Evolutionary conservation across 805 yeast genomes (phyloP).

Genomic region (Spathaspora boniae): DNA sequence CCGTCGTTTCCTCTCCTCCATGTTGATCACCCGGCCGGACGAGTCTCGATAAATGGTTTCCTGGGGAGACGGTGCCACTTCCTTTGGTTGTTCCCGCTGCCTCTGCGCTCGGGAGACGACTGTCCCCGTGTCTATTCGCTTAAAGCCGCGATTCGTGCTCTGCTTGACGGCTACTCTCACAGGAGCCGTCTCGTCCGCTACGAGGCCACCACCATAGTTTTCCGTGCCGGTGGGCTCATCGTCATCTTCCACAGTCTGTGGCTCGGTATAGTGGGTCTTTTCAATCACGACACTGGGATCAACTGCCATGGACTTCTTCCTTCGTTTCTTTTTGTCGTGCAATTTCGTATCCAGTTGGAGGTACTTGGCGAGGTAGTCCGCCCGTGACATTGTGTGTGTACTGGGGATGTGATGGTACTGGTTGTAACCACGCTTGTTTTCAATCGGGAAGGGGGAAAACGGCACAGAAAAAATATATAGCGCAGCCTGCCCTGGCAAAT

Average conservation of each 20-base stretch:
- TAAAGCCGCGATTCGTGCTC: slow-evolving; percentile 29
- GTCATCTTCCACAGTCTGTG: slow-evolving; percentile 7
- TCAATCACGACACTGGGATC: slow-evolving; percentile 7
- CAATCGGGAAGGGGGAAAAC: no score
- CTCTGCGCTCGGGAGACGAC: slow-evolving; percentile 2
- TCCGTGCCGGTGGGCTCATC: slow-evolving; percentile 11
- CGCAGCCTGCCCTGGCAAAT: no score
- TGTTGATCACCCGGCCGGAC: slow-evolving; percentile 51
- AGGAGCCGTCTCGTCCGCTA: slow-evolving; percentile 24
- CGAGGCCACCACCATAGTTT: no score
- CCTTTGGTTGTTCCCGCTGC: neutral
- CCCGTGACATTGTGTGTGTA: slow-evolving; percentile 16
- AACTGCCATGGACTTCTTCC: slow-evolving; percentile 6
- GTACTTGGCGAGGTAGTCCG: slow-evolving; percentile 33
- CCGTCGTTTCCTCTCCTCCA: slow-evolving; percentile 23
- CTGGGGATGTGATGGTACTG: neutral
- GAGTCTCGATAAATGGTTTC: slow-evolving; percentile 60
- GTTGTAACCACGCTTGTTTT: no score
- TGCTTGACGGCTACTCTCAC: slow-evolving; percentile 17
- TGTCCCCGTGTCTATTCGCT: slow-evolving; percentile 31
- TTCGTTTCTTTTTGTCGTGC: slow-evolving; percentile 17
- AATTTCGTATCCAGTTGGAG: slow-evolving; percentile 12
- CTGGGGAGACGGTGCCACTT: no score
- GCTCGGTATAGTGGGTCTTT: slow-evolving; percentile 9
- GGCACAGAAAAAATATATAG: no score